Evolutionary conservation across 108 stramenopile species (phyloP), one percentile per base, ranked within the genome.

Genomic region (Skeletonema costatum): DNA sequence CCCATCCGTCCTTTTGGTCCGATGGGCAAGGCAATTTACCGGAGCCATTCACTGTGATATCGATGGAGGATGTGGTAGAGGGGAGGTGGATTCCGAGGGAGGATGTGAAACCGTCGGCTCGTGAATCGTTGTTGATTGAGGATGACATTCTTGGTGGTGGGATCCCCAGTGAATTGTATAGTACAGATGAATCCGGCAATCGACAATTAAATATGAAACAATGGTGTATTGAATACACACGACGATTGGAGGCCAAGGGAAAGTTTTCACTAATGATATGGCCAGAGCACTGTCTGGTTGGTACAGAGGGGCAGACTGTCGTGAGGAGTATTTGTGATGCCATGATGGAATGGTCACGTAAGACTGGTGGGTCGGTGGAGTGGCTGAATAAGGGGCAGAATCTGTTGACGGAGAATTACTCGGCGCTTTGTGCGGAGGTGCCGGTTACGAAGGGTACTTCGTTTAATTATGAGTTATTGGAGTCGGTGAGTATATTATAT

Each of bases 221-320:
- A 64, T 91, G 89, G 65, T 79, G 80, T 51, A 65, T 85, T 11
- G 87, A 90, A 67, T 95, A 95, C 73, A 85, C 89, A 2, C 38
- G 61, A 29, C 71, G 82, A 53, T 73, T 99, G 48, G 94, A 97
- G 73, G 59, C 62, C 13, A 68, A 77, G 25, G 94, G 94, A 16
- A 72, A 70, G 29, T 97, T 98, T 82, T 65, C 75, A 61, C 76
- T 97, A 9, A 89, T 86, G 66, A 88, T 99, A 30, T 99, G 98
- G 98, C 98, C 98, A 17, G 98, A 97, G 78, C 98, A 99, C 79
- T 99, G 98, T 80, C 68, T 99, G 50, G 85, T 96, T 61, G 96
- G 97, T 6, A 85, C 87, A 1, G 38, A 44, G 25, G 96, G 96
- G 5, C 93, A 97, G 74, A 69, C 60, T 65, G 71, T 94, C 17